A percentile compares a stretch with the other conserved stretches of the same genome.
These are phyloP conservation scores for Rubroboletus pulcherrimus DNA, from an alignment of 768 basidiomycete species.

Conservation along the genomic window DNA sequence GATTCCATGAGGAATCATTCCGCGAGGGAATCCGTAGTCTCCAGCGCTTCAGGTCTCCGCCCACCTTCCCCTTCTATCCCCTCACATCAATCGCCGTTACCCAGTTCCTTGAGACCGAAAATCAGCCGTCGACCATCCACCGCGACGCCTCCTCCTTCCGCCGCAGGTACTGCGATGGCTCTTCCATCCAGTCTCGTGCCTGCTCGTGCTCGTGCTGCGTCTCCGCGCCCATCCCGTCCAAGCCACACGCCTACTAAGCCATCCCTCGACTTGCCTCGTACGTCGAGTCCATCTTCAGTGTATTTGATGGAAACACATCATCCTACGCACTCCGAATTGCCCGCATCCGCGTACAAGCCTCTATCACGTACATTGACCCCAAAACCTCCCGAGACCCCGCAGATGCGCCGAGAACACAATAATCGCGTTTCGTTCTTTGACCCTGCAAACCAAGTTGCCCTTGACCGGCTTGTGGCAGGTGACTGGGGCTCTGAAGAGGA, in stretches of 20 bases:
- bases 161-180: conserved; percentile 18
- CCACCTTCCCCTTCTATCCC: conserved; percentile 22
- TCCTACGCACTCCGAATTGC: conserved; percentile 17
- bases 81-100: conserved; percentile 16
- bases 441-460: conserved; percentile 65
- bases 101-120: conserved; percentile 35
- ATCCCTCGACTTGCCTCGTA: conserved; percentile 19
- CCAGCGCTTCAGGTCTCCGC: conserved; percentile 15
- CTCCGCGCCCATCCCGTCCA: conserved; percentile 21
- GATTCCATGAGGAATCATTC: conserved; percentile 25
- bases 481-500: conserved; percentile 44
- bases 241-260: conserved; percentile 11
- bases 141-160: conserved; percentile 34
- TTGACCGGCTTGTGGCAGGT: conserved; percentile 64
- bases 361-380: conserved; percentile 29
- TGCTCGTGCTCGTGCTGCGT: conserved; percentile 20
- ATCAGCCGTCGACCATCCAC: conserved; percentile 43
- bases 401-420: conserved; percentile 53
- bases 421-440: conserved; percentile 82
- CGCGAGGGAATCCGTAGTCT: conserved; percentile 23
- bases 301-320: conserved; percentile 9
- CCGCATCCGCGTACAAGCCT: conserved; percentile 21
- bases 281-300: conserved; percentile 18
- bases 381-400: conserved; percentile 30
- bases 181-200: conserved; percentile 27